Base-by-base conservation (phyloP, 441 rosid species). In the Adansonia rubrostipa region DNA sequence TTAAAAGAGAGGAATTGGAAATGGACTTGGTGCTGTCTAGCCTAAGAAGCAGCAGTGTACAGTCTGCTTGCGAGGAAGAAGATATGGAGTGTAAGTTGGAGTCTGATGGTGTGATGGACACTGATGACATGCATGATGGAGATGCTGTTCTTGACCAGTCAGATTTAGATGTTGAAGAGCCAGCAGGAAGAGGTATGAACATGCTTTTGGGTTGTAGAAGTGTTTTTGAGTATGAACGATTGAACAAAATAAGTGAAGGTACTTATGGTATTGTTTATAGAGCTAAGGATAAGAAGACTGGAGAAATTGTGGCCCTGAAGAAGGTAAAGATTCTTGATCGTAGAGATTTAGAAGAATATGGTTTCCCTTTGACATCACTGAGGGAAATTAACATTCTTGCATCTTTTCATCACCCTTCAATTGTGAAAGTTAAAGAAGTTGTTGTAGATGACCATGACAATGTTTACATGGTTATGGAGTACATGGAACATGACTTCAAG, bases 381-480 rank as follows among this genome's bases (percentile, higher is more conserved):
- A 88, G 99, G 83, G 99, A 95, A 84, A 93, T 93, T 54, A 92
- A 92, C 81, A 91, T 93, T 81, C 92, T 95, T 63, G 75, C 87
- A 68, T 92, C 97, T 42, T 84, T 94, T 74, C 81, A 77, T 70
- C 96, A 93, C 58, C 93, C 97, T 64, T 87, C 93, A 13, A 85
- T 92, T 71, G 97, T 93, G 33, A 81, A 88, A 71, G 93, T 93
- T 62, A 89, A 90, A 87, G 97, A 92, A 88, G 96, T 95, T 50
- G 98, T 86, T 68, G 87, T 90, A 84, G 93, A 85, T 78, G 87
- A 87, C 66, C 78, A 74, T 28, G 87, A 86, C 80, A 84, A 85
- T 76, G 88, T 95, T 78, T 95, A 83, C 84, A 90, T 93, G 97
- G 99, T 91, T 48, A 95, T 95, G 99, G 99, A 95, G 80, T 93